phyloP scores from a whole-genome alignment of 148 eudicot species.

The Arbutus unedo region DNA sequence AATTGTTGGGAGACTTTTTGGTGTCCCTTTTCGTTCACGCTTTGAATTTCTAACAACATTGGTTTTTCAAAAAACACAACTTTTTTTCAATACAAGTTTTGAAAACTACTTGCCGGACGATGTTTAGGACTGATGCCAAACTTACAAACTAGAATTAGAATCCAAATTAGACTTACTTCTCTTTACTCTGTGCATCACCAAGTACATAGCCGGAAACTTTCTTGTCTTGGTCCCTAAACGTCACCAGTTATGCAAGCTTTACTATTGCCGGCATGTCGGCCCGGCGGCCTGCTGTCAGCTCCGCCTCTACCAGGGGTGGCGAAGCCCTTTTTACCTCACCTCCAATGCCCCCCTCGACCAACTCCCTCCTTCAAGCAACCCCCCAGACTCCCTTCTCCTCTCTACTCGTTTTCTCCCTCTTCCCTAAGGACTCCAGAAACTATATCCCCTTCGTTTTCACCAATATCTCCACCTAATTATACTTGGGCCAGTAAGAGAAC shows the following conservation, averaged over 20 bases:
- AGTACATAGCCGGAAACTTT: no score
- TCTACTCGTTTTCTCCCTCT: slow-evolving; percentile 13
- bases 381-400: slow-evolving; percentile 3
- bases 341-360: background rate
- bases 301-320: slow-evolving; percentile 19
- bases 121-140: no score
- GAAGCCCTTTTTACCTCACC: slow-evolving; percentile 2
- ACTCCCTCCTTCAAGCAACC: slow-evolving; percentile 3
- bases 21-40: no score
- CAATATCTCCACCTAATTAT: slow-evolving; percentile 17
- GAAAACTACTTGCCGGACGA: no score
- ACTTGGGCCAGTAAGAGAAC: background rate
- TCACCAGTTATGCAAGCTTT: slow-evolving; percentile 53
- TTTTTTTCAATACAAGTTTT: no score
- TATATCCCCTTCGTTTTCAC: slow-evolving; percentile 24
- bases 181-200: no score
- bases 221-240: background rate
- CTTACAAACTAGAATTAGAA: no score
- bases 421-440: slow-evolving; percentile 25
- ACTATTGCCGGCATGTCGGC: slow-evolving; percentile 61
- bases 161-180: no score
- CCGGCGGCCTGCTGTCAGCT: slow-evolving; percentile 32
- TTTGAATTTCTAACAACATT: no score
- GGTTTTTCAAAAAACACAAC: no score
- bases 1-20: no score